phyloP scores from a whole-genome alignment of 192 early-diverging fungal species.

The Rhizophagus clarus region DNA sequence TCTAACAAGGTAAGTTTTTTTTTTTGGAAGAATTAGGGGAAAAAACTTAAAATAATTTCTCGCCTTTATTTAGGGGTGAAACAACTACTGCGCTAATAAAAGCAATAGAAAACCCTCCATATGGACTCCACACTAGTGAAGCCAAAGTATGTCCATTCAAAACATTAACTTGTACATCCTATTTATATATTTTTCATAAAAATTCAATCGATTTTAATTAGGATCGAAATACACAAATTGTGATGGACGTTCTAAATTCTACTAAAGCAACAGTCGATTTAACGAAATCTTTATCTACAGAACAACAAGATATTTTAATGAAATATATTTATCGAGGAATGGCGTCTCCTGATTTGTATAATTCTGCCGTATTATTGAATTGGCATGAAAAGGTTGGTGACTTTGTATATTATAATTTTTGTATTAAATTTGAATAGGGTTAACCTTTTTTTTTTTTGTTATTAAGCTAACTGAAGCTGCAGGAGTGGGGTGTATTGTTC shows the following conservation, averaged over 20 bases:
- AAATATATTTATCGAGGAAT: slow-evolving; percentile 61
- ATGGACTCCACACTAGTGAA: slow-evolving; percentile 58
- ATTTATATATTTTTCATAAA: background rate
- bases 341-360: slow-evolving; percentile 80
- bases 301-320: slow-evolving; percentile 71
- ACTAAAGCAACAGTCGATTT: slow-evolving; percentile 61
- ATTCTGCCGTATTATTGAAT: slow-evolving; percentile 78
- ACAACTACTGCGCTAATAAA: slow-evolving; percentile 54
- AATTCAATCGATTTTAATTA: slow-evolving; percentile 35
- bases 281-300: slow-evolving; percentile 58
- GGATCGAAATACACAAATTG: slow-evolving; percentile 73
- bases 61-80: slow-evolving; percentile 52
- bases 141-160: slow-evolving; percentile 59
- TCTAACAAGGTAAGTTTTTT: slow-evolving; percentile 7
- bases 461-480: slow-evolving; percentile 78
- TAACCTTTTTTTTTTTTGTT: slow-evolving; percentile 12
- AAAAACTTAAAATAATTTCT: background rate
- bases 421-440: no score
- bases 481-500: slow-evolving; percentile 87
- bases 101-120: slow-evolving; percentile 73
- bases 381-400: slow-evolving; percentile 91
- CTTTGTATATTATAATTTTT: background rate
- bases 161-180: no score
- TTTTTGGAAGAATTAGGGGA: background rate
- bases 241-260: slow-evolving; percentile 81